A percentile compares a stretch with the other conserved stretches of the same genome.
phyloP scores from a whole-genome alignment of 2,329 filamentous ascomycete species.

The Clarireedia hainanense region DNA sequence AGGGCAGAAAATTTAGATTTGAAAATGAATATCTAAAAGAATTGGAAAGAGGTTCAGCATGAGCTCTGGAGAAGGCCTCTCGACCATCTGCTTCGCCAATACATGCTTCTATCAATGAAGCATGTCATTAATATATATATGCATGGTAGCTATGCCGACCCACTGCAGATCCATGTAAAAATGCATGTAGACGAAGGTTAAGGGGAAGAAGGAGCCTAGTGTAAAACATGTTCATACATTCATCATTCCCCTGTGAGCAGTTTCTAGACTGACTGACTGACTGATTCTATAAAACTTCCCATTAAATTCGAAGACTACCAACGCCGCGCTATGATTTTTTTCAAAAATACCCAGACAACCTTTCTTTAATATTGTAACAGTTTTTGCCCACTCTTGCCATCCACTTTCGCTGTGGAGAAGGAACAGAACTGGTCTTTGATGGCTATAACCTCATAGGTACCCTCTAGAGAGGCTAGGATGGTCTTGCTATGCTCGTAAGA shows the following conservation, averaged over 20 bases:
- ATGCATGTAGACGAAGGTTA: no score
- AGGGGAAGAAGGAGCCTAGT: no score
- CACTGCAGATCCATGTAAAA: no score
- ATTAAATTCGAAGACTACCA: slow-evolving; percentile 12
- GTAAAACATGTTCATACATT: neutral
- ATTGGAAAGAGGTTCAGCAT: slow-evolving; percentile 15
- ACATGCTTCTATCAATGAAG: no score
- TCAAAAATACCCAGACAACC: slow-evolving; percentile 13
- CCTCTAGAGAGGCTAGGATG: slow-evolving; percentile 82
- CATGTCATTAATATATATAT: no score
- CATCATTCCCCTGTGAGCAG: neutral
- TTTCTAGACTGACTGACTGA: neutral
- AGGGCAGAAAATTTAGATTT: slow-evolving; percentile 21
- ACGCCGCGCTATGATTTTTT: slow-evolving; percentile 29
- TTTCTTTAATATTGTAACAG: slow-evolving; percentile 22
- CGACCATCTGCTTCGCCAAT: no score
- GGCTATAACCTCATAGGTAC: slow-evolving; percentile 92
- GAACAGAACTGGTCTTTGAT: slow-evolving; percentile 92
- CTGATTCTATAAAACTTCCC: neutral
- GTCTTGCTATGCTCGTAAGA: slow-evolving; percentile 76
- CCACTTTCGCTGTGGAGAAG: slow-evolving; percentile 64
- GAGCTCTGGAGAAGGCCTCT: no score
- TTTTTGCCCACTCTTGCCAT: slow-evolving; percentile 39
- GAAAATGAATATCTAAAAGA: slow-evolving; percentile 22
- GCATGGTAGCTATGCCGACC: no score